Base-by-base conservation (phyloP, 495 filamentous ascomycete species). In the Pseudotulostoma volvatum region DNA sequence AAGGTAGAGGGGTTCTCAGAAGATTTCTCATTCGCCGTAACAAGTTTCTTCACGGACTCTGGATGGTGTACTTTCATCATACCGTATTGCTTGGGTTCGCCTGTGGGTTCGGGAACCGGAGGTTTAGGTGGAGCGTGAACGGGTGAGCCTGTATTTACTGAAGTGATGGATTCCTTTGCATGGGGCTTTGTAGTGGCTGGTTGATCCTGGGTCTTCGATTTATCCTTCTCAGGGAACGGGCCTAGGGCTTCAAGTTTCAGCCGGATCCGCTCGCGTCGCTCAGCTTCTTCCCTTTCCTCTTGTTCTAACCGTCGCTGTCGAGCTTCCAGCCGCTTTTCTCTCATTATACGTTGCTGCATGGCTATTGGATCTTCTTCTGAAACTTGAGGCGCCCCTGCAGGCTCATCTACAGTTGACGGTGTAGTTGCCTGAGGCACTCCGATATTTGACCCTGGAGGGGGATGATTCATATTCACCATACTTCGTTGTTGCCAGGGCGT, bases 331-430 rank as follows among this genome's bases (percentile, higher is more conserved):
- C 79, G 68, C 38, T 76, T 76, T 48, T 88, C 80, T 38, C 73
- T 77, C 90, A 96, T 96, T 11, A 93, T 63, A 32, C 73, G 74
- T 55, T 85, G 77, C 53, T 96, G 90, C 25, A 72, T 50, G 35
- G 70, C 76, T 38, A 76, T 65, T 11, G 61, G 71, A 30, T 84
- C 72, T 40, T 77, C 74, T 13, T 66, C 61, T 1, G 56, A 46
- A 34, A 45, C 50, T 36, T 57, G 59, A 9, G 58, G 47, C 15
- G 50, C 52, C 34, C 8, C 28, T 4, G 52, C 59, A 13, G 45
- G 49, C 19, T 41, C 51, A 34, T 56, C 51, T 11, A 50, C 53
- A 36, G 46, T 45, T 20, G 56, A 45, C 20, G 55, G 37, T 33
- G 59, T 55, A 31, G 46, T 20, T 28, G 37, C 30, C 34, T 46